Evolutionary conservation across 2,329 filamentous ascomycete species (phyloP).

Genomic region (Cladophialophora chaetospira): DNA sequence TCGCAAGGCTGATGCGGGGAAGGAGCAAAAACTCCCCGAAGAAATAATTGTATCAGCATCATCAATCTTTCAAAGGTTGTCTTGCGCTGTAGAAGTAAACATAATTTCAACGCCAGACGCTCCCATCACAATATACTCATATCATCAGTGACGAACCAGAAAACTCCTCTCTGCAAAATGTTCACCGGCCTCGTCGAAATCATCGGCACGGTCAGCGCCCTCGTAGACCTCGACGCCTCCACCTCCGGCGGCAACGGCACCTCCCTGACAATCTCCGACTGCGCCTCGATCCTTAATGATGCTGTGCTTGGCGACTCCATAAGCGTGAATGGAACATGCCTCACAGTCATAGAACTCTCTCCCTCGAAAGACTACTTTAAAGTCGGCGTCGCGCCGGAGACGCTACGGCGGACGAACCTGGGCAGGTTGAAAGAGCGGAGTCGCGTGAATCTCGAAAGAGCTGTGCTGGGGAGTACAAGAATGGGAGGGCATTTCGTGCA

Average conservation of each 20-base stretch:
- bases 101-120: too few relatives aligned
- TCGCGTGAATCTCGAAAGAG: slow-evolving; percentile 88
- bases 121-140: too few relatives aligned
- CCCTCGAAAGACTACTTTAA: slow-evolving; percentile 62
- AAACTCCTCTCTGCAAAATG: slow-evolving; percentile 60
- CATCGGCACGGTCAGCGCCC: slow-evolving; percentile 82
- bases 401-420: slow-evolving; percentile 93
- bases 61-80: too few relatives aligned
- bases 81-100: too few relatives aligned
- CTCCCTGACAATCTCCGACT: slow-evolving; percentile 79
- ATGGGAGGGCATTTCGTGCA: slow-evolving; percentile 99
- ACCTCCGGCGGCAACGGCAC: slow-evolving; percentile 74
- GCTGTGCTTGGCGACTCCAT: slow-evolving; percentile 91
- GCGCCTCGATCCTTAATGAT: slow-evolving; percentile 76
- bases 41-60: too few relatives aligned
- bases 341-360: slow-evolving; percentile 80
- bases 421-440: slow-evolving; percentile 67
- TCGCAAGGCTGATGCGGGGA: background rate
- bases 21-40: background rate
- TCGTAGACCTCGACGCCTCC: slow-evolving; percentile 77
- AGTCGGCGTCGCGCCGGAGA: slow-evolving; percentile 93
- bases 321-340: slow-evolving; percentile 89
- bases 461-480: slow-evolving; percentile 84
- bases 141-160: too few relatives aligned
- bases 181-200: slow-evolving; percentile 94